Evolutionary conservation across 805 yeast genomes (phyloP).

Genomic region (Millerago galiae): DNA sequence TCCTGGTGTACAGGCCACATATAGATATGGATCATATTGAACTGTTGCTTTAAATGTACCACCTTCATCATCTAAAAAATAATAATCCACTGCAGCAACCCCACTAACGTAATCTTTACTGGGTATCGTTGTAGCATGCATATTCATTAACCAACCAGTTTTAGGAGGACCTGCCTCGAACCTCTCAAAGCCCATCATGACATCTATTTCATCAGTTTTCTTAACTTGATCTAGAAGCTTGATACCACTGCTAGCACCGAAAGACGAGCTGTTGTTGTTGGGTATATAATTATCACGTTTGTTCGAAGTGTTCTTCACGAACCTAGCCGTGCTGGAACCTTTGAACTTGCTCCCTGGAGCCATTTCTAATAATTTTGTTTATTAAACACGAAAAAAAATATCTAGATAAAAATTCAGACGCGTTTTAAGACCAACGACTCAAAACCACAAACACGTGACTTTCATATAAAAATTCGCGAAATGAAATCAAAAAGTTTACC

Average conservation of each 20-base stretch:
- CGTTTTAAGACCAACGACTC: too few relatives aligned
- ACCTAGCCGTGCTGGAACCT: constrained; percentile 49
- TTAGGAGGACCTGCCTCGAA: constrained; percentile 63
- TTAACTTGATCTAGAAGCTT: constrained; percentile 42
- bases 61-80: constrained; percentile 93
- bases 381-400: too few relatives aligned
- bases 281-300: constrained; percentile 19
- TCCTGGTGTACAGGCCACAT: constrained; percentile 56
- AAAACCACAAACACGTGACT: too few relatives aligned
- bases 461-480: neutral
- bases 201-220: constrained; percentile 64
- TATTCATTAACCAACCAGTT: constrained; percentile 88
- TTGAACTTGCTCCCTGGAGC: constrained; percentile 23
- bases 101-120: constrained; percentile 58
- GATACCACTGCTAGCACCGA: constrained; percentile 1
- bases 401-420: neutral
- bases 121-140: constrained; percentile 80
- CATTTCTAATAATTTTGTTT: neutral
- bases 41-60: constrained; percentile 87
- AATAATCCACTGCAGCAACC: constrained; percentile 85
- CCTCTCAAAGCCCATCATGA: constrained; percentile 83
- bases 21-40: constrained; percentile 82
- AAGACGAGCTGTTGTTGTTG: constrained; percentile 27
- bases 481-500: neutral
- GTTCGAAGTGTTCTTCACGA: constrained; percentile 35